Conservation (phyloP, 2,329 filamentous ascomycete genomes). For the Colletotrichum abscissum region DNA sequence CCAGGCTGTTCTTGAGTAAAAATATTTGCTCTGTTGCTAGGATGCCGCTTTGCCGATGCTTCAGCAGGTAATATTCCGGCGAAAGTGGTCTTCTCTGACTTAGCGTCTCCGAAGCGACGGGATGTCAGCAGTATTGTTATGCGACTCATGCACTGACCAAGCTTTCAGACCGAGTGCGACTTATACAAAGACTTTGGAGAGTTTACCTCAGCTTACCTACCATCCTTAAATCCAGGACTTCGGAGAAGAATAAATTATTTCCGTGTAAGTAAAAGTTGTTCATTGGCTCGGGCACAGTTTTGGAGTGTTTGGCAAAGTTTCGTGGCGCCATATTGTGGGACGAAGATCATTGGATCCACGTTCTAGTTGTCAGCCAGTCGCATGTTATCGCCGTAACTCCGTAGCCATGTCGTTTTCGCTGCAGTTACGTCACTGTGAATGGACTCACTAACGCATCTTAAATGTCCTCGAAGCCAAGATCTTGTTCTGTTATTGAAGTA, state of each 20-base stretch:
- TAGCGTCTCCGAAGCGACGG: background rate
- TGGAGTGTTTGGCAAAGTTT: background rate
- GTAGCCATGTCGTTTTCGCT: background rate
- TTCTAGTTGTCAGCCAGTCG: background rate
- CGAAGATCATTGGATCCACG: background rate
- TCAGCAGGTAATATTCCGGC: background rate
- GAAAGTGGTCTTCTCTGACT: background rate
- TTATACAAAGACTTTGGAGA: background rate
- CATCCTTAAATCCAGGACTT: background rate
- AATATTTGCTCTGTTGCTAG: background rate
- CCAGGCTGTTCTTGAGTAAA: background rate
- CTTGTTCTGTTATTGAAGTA: background rate
- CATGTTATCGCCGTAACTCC: slow-evolving; percentile 1
- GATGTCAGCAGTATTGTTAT: background rate
- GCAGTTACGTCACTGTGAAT: background rate
- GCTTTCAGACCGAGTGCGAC: background rate
- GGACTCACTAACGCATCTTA: background rate
- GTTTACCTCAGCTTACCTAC: background rate
- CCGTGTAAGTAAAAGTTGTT: background rate
- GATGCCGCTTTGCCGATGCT: background rate
- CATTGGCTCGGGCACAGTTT: background rate
- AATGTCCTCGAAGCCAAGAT: background rate
- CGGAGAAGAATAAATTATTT: background rate
- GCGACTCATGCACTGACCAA: background rate
- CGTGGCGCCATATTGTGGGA: background rate